Evolutionary conservation across 495 filamentous ascomycete genomes (phyloP).

Genomic region (Aspergillus avenaceus): DNA sequence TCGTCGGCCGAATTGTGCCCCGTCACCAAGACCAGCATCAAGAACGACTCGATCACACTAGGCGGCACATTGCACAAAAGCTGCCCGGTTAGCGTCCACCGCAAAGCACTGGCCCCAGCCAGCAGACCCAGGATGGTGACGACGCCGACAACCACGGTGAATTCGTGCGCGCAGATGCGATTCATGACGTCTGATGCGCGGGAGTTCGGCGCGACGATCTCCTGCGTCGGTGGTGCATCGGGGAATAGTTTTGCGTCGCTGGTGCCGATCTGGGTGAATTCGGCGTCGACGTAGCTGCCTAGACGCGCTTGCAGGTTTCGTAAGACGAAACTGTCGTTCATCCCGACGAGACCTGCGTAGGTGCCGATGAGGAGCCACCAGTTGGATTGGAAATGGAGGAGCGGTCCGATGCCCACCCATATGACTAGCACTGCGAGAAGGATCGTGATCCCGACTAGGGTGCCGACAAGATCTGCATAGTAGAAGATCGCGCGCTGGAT

Average conservation of each 20-base stretch:
- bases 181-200: slow-evolving; percentile 20
- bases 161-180: slow-evolving; percentile 19
- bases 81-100: slow-evolving; percentile 35
- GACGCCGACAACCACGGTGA: slow-evolving; percentile 21
- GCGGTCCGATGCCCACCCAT: slow-evolving; percentile 27
- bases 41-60: slow-evolving; percentile 37
- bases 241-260: slow-evolving; percentile 19
- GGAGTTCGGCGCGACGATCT: background rate
- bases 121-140: slow-evolving; percentile 24
- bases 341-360: slow-evolving; percentile 36
- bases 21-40: slow-evolving; percentile 36
- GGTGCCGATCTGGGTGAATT: slow-evolving; percentile 18
- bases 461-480: slow-evolving; percentile 36
- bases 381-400: slow-evolving; percentile 15
- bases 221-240: background rate
- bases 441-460: slow-evolving; percentile 22
- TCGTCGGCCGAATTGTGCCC: slow-evolving; percentile 30
- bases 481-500: slow-evolving; percentile 26
- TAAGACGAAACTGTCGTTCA: slow-evolving; percentile 36
- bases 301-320: slow-evolving; percentile 32
- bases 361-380: slow-evolving; percentile 43
- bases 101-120: slow-evolving; percentile 26
- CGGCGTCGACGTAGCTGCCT: slow-evolving; percentile 21
- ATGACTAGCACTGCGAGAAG: slow-evolving; percentile 22
- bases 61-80: slow-evolving; percentile 38